A percentile compares a stretch with the other conserved stretches of the same genome.
These are phyloP conservation scores for Hemisphaericaspora subhashii DNA, from an alignment of 1,139 yeast species.

Conservation along the genomic window DNA sequence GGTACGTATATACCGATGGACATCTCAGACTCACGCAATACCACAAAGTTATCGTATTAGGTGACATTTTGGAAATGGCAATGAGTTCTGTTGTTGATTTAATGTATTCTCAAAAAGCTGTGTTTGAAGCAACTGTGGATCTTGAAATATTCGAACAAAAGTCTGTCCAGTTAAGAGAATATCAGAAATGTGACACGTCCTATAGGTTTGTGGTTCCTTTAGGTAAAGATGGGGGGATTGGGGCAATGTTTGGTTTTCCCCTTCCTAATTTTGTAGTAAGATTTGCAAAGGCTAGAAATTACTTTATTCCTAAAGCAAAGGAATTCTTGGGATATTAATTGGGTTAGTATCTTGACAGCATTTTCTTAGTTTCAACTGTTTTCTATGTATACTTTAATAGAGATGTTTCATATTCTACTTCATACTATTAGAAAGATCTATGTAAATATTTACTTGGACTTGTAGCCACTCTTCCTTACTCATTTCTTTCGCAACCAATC, in stretches of 20 bases:
- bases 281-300: slow-evolving; percentile 26
- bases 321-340: background rate
- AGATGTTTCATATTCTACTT: too few relatives aligned
- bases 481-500: too few relatives aligned
- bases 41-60: slow-evolving; percentile 30
- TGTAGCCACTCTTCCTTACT: too few relatives aligned
- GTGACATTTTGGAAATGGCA: slow-evolving; percentile 31
- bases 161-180: slow-evolving; percentile 15
- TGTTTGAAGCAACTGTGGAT: slow-evolving; percentile 18
- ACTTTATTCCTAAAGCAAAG: slow-evolving; percentile 7
- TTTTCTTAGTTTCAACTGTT: too few relatives aligned
- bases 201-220: slow-evolving; percentile 29
- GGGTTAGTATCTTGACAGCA: too few relatives aligned
- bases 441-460: too few relatives aligned
- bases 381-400: too few relatives aligned
- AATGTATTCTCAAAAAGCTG: slow-evolving; percentile 22
- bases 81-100: slow-evolving; percentile 27
- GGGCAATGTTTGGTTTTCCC: slow-evolving; percentile 26
- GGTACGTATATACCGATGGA: slow-evolving; percentile 27
- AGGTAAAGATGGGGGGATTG: slow-evolving; percentile 39
- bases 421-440: too few relatives aligned
- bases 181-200: slow-evolving; percentile 11
- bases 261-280: slow-evolving; percentile 31
- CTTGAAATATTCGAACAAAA: slow-evolving; percentile 18
- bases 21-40: slow-evolving; percentile 23